These are phyloP conservation scores for Ceratocystiopsis minuta DNA, from an alignment of 2,329 filamentous ascomycete species.

Conservation along the genomic window DNA sequence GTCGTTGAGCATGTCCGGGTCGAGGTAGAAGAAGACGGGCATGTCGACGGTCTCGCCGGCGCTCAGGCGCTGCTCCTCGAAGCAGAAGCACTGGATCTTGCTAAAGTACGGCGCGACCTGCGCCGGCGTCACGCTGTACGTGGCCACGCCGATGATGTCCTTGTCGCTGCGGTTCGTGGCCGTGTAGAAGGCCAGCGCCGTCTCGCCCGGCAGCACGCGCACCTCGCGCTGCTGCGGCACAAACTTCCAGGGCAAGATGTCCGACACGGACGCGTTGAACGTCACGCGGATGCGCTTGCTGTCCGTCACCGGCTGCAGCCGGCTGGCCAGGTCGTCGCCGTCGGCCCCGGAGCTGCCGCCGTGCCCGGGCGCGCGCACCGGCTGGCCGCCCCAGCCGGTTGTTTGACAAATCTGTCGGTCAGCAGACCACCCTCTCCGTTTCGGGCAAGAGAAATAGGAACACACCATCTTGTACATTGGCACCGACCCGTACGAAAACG, in stretches of 20 bases:
- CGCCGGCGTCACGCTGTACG: constrained; percentile 88
- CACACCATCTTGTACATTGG: constrained; percentile 73
- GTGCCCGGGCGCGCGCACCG: constrained; percentile 63
- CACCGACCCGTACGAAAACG: constrained; percentile 66
- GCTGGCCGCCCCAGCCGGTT: constrained; percentile 83
- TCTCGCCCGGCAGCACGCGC: constrained; percentile 85
- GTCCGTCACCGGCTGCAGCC: constrained; percentile 62
- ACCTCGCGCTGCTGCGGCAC: constrained; percentile 93
- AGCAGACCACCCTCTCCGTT: too few relatives aligned
- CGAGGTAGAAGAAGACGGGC: constrained; percentile 98
- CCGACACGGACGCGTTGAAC: constrained; percentile 89
- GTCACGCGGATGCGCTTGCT: constrained; percentile 83
- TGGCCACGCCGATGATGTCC: constrained; percentile 96
- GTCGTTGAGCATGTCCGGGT: constrained; percentile 85
- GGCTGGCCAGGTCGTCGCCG: constrained; percentile 48
- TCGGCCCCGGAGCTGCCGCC: constrained; percentile 30
- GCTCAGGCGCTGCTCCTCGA: constrained; percentile 87
- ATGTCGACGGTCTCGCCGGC: constrained; percentile 96
- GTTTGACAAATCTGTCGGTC: constrained; percentile 54
- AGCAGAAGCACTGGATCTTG: constrained; percentile 99
- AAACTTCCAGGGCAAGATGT: constrained; percentile 95
- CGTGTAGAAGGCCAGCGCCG: constrained; percentile 91
- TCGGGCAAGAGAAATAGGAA: too few relatives aligned
- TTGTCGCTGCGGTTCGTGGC: constrained; percentile 78
- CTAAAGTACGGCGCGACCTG: constrained; percentile 96